Evolutionary conservation across 441 rosid species (phyloP), one percentile per base, ranked within the genome.

Genomic region (Iberis amara): DNA sequence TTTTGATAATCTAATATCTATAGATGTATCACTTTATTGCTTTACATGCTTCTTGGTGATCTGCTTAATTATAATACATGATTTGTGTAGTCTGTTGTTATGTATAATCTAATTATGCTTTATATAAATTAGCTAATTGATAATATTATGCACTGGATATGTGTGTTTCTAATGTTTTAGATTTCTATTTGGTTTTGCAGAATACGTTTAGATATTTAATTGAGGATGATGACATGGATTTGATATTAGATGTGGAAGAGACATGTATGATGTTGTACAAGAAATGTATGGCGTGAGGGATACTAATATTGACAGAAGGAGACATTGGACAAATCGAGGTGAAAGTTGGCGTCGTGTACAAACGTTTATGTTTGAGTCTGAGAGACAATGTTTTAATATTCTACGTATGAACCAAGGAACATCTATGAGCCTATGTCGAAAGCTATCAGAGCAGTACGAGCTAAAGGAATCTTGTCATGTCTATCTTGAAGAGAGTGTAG

Each of bases 281-380:
- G 53, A 33, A 5, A 4, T 3, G 1, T 48, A 32, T 48, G 40
- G 53, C 32, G 40, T 32, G 32, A 7, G 8, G 32, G 32, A 28
- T 4, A 7, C 8, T 10, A 15, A 21, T 10, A 7, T 6, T 48
- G 14, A 11, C 6, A 28, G 46, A 13, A 3, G n/a, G 4, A 38
- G 11, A 2, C 23, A 2, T 0, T 23, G 46, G 3, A 52, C 6
- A 7, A 13, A 52, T 28, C 15, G 37, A 26, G 57, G 57, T 52
- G 46, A 6, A n/a, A 37, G 57, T 8, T 52, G 57, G 57, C 36
- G 37, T 7, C 46, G 18, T 52, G 46, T 39, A 5, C 46, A 52
- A 39, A 0, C n/a, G 1, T 4, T 52, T 8, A 52, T 52, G 44
- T 23, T 10, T 8, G 24, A 36, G 7, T 24, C 8, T 23, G 35